phyloP scores from a whole-genome alignment of 2,329 filamentous ascomycete genomes.

The Dendryphion nanum region DNA sequence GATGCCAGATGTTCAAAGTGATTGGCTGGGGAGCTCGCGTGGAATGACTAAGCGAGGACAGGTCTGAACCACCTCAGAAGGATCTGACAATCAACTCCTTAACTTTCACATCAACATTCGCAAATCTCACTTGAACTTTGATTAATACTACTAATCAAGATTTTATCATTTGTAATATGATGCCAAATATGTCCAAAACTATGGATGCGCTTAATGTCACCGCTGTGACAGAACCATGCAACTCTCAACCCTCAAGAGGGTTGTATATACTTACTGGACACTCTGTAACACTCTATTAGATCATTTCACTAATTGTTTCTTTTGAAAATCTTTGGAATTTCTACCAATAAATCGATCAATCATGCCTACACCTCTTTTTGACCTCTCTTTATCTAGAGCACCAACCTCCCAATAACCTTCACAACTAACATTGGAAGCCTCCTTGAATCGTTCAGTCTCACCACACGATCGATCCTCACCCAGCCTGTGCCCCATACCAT shows the following conservation, averaged over 20 bases:
- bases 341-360: too few relatives aligned
- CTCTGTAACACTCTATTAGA: too few relatives aligned
- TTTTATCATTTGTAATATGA: not conserved
- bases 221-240: too few relatives aligned
- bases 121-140: not conserved
- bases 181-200: not conserved
- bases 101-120: not conserved
- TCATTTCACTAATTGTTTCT: too few relatives aligned
- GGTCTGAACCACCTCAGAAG: not conserved
- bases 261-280: too few relatives aligned
- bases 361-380: too few relatives aligned
- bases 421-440: not conserved
- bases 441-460: not conserved
- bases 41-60: not conserved
- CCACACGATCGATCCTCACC: too few relatives aligned
- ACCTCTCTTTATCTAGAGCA: too few relatives aligned
- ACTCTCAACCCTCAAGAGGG: too few relatives aligned
- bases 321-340: too few relatives aligned
- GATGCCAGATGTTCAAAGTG: constrained; percentile 1
- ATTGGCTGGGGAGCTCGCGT: not conserved
- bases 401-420: not conserved
- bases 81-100: not conserved
- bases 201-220: not conserved
- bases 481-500: too few relatives aligned
- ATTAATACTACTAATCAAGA: not conserved